A percentile compares a stretch with the other conserved stretches of the same genome.
These are phyloP conservation scores for Curvularia hawaiiensis DNA, from an alignment of 2,329 filamentous ascomycete species.

Conservation along the genomic window DNA sequence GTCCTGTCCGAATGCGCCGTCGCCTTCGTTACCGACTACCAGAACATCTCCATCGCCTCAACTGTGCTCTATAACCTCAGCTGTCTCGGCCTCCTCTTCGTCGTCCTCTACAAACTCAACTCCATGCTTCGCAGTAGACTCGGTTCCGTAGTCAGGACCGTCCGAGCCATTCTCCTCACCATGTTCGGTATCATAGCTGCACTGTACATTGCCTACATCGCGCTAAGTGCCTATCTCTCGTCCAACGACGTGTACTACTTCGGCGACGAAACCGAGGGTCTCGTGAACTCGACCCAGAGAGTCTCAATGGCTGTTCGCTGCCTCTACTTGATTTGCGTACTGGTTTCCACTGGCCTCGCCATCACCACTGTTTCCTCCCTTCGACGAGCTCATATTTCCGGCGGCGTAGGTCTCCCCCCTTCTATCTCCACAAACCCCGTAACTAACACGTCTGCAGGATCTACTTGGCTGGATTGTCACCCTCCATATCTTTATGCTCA, in stretches of 20 bases:
- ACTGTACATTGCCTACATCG: constrained; percentile 20
- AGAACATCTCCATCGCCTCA: constrained; percentile 21
- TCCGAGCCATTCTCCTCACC: constrained; percentile 19
- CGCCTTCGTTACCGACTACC: constrained; percentile 1
- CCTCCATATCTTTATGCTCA: constrained; percentile 25
- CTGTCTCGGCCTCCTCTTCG: constrained; percentile 30
- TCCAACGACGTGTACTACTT: constrained; percentile 10
- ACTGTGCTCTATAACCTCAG: constrained; percentile 27
- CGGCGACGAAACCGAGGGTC: not conserved
- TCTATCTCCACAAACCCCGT: not conserved
- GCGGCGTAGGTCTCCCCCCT: constrained; percentile 23
- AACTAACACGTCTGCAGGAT: constrained; percentile 17
- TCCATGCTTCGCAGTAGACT: constrained; percentile 28
- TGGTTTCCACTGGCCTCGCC: constrained; percentile 21
- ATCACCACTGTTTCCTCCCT: constrained; percentile 21
- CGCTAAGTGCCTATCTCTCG: constrained; percentile 19
- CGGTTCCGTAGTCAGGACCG: constrained; percentile 11
- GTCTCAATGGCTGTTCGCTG: constrained; percentile 20
- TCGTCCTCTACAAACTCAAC: constrained; percentile 34
- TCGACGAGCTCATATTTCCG: constrained; percentile 19
- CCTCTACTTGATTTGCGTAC: constrained; percentile 28
- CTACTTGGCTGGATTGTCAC: constrained; percentile 23
- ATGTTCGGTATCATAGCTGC: constrained; percentile 28
- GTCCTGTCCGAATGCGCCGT: constrained; percentile 23
- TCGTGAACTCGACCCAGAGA: not conserved